These are phyloP conservation scores for Ambrosia hybrid DNA, from an alignment of 140 eudicot genomes.

Conservation along the genomic window DNA sequence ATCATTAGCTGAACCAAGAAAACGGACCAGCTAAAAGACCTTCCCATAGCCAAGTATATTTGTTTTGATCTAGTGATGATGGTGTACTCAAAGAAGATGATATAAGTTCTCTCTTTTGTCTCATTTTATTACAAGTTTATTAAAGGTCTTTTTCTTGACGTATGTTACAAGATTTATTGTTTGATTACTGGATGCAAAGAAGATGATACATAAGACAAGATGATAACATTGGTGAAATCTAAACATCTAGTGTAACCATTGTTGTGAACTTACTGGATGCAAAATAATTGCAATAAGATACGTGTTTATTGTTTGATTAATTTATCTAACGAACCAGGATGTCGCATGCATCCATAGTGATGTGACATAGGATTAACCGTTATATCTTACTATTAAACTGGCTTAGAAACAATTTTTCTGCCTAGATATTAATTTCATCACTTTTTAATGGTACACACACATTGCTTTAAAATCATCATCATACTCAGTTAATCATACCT, in stretches of 20 bases:
- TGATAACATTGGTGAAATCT: not conserved
- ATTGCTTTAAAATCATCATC: too few species aligned
- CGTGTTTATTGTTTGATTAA: not conserved
- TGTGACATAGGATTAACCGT: too few species aligned
- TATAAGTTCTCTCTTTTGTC: not conserved
- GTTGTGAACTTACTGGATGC: too few species aligned
- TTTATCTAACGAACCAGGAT: too few species aligned
- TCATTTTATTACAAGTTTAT: not conserved
- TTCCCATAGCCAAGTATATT: slow-evolving; percentile 9
- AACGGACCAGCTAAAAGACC: not conserved
- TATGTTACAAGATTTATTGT: not conserved
- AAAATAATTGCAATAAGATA: not conserved
- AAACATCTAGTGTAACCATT: not conserved
- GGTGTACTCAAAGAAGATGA: not conserved
- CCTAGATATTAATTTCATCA: slow-evolving; percentile 15
- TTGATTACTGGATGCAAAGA: too few species aligned
- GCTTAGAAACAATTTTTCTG: too few species aligned
- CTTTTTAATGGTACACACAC: too few species aligned
- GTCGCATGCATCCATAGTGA: too few species aligned
- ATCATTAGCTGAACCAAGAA: slow-evolving; percentile 4
- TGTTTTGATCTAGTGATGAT: not conserved
- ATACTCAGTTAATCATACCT: too few species aligned
- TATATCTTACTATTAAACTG: too few species aligned
- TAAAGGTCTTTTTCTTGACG: not conserved
- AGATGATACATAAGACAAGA: not conserved